Conservation (phyloP, 345 rosid species). For the Arabidopsis arenosa region DNA sequence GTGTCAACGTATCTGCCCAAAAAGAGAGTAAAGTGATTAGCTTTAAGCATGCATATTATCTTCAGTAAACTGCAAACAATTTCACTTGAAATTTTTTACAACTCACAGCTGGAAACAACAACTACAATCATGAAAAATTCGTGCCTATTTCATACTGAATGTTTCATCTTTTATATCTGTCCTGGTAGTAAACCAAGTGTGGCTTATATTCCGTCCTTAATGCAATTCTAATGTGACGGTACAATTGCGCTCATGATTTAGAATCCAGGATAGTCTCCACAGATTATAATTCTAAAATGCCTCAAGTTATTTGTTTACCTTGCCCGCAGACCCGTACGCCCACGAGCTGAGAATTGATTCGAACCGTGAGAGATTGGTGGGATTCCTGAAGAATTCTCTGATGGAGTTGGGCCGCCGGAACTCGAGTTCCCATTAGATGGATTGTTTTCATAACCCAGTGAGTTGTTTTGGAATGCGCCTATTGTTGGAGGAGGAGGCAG, state of each 20-base stretch:
- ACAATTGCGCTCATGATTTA: conserved; percentile 3
- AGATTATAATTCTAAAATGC: neutral
- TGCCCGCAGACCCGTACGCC: conserved; percentile 82
- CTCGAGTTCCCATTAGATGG: conserved; percentile 57
- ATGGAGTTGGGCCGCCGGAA: conserved; percentile 51
- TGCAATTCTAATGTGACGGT: conserved; percentile 15
- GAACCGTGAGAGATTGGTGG: conserved; percentile 82
- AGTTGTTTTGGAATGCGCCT: conserved; percentile 70
- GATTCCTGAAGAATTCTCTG: conserved; percentile 65
- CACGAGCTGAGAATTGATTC: conserved; percentile 93
- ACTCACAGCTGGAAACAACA: neutral
- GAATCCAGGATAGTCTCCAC: neutral
- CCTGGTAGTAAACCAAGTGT: conserved; percentile 10
- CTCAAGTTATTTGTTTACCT: conserved; percentile 57
- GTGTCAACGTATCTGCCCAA: conserved; percentile 45
- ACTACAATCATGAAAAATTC: neutral
- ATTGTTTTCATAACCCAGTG: conserved; percentile 63
- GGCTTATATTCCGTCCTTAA: conserved; percentile 7
- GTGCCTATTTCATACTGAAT: conserved; percentile 5
- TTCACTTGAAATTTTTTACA: neutral
- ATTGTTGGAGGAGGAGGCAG: conserved; percentile 87
- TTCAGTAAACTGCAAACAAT: neutral
- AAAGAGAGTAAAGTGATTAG: neutral
- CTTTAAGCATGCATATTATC: conserved; percentile 12
- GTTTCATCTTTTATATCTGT: neutral